These are phyloP conservation scores for Alternaria incomplexa DNA, from an alignment of 2,329 filamentous ascomycete species.

Conservation along the genomic window DNA sequence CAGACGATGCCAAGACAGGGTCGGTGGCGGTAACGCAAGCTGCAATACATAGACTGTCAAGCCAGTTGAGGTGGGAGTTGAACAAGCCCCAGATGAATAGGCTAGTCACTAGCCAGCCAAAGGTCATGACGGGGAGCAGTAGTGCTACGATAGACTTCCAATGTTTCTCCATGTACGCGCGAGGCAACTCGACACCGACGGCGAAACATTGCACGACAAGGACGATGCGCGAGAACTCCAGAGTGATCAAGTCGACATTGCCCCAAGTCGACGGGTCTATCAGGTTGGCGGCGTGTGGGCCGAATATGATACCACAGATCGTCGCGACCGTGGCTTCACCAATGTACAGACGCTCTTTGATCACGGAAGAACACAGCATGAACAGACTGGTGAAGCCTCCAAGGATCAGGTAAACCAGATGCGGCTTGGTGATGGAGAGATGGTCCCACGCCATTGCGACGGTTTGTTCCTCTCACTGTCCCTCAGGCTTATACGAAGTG, in stretches of 20 bases:
- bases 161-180: slow-evolving; percentile 96
- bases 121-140: slow-evolving; percentile 95
- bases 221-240: slow-evolving; percentile 88
- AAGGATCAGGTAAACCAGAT: slow-evolving; percentile 97
- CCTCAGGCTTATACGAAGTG: slow-evolving; percentile 10
- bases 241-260: slow-evolving; percentile 82
- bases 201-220: slow-evolving; percentile 93
- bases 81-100: slow-evolving; percentile 93
- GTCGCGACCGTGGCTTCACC: slow-evolving; percentile 96
- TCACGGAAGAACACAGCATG: slow-evolving; percentile 97
- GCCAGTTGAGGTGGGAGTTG: slow-evolving; percentile 77
- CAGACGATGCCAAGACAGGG: slow-evolving; percentile 93
- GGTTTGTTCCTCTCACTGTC: background rate
- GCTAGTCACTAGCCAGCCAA: slow-evolving; percentile 91
- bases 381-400: slow-evolving; percentile 97
- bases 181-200: slow-evolving; percentile 87
- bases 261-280: slow-evolving; percentile 80
- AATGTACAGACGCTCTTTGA: slow-evolving; percentile 98
- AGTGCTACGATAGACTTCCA: slow-evolving; percentile 92
- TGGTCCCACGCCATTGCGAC: slow-evolving; percentile 76
- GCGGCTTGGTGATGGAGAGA: slow-evolving; percentile 86
- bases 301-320: slow-evolving; percentile 85
- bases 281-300: slow-evolving; percentile 80
- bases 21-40: slow-evolving; percentile 98
- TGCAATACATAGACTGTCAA: slow-evolving; percentile 84